phyloP scores from a whole-genome alignment of 148 eudicot genomes.

The Beta vulgaris region DNA sequence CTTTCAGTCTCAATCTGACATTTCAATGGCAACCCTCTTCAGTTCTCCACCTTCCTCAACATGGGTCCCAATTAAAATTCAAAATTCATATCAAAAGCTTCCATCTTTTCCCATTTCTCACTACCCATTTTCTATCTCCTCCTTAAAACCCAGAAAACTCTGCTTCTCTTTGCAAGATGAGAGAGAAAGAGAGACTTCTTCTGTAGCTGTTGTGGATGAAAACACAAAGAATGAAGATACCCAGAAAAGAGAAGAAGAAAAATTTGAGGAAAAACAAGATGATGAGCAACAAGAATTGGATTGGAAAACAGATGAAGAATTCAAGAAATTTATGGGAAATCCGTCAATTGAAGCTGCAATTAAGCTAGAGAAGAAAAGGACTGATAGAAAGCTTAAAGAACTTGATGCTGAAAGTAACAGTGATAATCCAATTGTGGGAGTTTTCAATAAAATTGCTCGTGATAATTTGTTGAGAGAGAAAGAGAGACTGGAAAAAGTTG shows the following conservation, averaged over 20 bases:
- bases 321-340: slow-evolving; percentile 95
- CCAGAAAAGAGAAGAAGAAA: slow-evolving; percentile 31
- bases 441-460: slow-evolving; percentile 50
- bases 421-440: slow-evolving; percentile 53
- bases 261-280: slow-evolving; percentile 20
- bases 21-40: slow-evolving; percentile 49
- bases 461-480: slow-evolving; percentile 67
- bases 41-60: slow-evolving; percentile 31
- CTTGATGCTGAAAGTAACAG: slow-evolving; percentile 64
- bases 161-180: slow-evolving; percentile 48
- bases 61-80: slow-evolving; percentile 25
- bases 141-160: slow-evolving; percentile 30
- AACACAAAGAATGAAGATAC: slow-evolving; percentile 28
- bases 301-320: slow-evolving; percentile 92
- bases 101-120: slow-evolving; percentile 23
- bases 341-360: slow-evolving; percentile 97
- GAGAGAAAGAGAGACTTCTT: slow-evolving; percentile 31
- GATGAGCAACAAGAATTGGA: slow-evolving; percentile 63
- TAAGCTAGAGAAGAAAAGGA: slow-evolving; percentile 88
- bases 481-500: slow-evolving; percentile 66
- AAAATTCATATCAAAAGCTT: too few relatives aligned
- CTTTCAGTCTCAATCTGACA: not conserved
- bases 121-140: slow-evolving; percentile 22
- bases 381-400: slow-evolving; percentile 84
- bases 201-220: slow-evolving; percentile 35